Percentiles rank a stretch among this genome's conserved stretches.
These are phyloP conservation scores for Cicer arietinum DNA, from an alignment of 306 rosid species.

Conservation along the genomic window DNA sequence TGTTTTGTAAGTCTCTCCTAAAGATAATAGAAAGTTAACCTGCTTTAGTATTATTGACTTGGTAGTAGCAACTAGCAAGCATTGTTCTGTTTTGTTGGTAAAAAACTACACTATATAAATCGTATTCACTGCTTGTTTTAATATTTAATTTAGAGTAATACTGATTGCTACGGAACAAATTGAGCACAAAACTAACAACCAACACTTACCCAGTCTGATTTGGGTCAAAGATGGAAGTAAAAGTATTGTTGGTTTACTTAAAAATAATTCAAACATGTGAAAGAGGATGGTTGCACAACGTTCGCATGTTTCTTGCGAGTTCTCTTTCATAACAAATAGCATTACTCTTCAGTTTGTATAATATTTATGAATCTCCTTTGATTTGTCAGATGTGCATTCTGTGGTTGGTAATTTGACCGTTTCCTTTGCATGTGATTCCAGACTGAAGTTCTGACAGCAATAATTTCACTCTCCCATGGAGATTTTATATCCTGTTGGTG, in stretches of 20 bases:
- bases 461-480: slow-evolving; percentile 81
- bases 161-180: too few species aligned
- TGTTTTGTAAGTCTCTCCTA: slow-evolving; percentile 68
- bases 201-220: too few species aligned
- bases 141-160: slow-evolving; percentile 23
- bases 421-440: slow-evolving; percentile 64
- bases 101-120: slow-evolving; percentile 22
- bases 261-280: too few species aligned
- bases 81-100: slow-evolving; percentile 19
- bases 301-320: too few species aligned
- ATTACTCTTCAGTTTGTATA: neutral
- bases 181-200: too few species aligned
- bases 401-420: slow-evolving; percentile 40
- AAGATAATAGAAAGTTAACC: slow-evolving; percentile 34
- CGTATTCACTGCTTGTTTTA: neutral
- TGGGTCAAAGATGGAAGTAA: too few species aligned
- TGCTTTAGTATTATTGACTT: slow-evolving; percentile 26
- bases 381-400: slow-evolving; percentile 42
- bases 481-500: slow-evolving; percentile 92
- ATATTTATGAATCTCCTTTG: slow-evolving; percentile 39
- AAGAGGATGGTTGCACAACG: too few species aligned
- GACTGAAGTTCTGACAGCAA: slow-evolving; percentile 88
- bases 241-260: too few species aligned
- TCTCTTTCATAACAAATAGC: too few species aligned
- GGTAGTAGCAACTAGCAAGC: slow-evolving; percentile 9